Base-by-base conservation (phyloP, 2,329 filamentous ascomycete species). In the Colletotrichum acutatum region DNA sequence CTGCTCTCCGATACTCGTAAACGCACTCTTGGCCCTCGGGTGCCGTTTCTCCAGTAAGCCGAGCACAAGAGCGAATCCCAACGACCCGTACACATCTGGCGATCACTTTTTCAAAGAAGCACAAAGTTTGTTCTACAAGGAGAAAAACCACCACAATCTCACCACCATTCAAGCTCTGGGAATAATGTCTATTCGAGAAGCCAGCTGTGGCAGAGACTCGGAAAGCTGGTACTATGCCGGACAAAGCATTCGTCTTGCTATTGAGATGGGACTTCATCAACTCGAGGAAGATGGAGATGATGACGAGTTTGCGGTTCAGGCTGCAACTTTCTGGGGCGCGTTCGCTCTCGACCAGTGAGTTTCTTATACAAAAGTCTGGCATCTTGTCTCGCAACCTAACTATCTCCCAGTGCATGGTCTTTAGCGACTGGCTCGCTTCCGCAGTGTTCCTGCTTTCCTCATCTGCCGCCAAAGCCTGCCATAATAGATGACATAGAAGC, bases 61-160 rank as follows among this genome's bases (percentile, higher is more conserved):
- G 22, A 87, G 87, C 77, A 92, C 91, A 12, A 88, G 92, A 52
- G 88, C 87, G n/a, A 86, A 91, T 70, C 87, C 90, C 0, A 83
- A 86, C 75, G 88, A 93, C 77, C 87, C 91, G 3, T 88, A 88
- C 70, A 90, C 91, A 0, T 91, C 92, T 0, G 93, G 93, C 5
- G 91, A 94, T 74, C 90, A 93, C 78, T 95, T 94, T 81, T 95
- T 94, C 80, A 89, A 90, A 65, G 93, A 95, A 79, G 88, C 90
- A 8, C 86, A 89, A 73, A 85, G 90, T 11, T 83, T 94, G 0
- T 85, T 94, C 34, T 84, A 88, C 68, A 83, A 88, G 67, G 88
- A 91, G 74, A 80, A 83, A 2, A 84, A 93, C 72, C 89, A 90
- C 65, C 89, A 93, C 74, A 88, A 81, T 7, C 82, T 95, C 34